phyloP scores from a whole-genome alignment of 257 asterid species.

The Jaltomata sinuosa region DNA sequence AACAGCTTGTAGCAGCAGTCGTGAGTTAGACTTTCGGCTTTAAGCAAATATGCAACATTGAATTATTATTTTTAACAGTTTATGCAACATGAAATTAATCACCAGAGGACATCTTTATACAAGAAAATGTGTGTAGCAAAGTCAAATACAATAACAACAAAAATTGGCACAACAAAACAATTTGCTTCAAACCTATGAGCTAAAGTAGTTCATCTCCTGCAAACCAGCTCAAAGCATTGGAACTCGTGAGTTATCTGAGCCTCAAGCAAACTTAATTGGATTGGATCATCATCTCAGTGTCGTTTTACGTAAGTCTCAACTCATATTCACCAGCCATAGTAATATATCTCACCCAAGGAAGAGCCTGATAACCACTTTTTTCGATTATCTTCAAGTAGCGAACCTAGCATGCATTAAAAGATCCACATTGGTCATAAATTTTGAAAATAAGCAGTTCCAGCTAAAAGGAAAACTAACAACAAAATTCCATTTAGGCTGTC shows the following conservation, averaged over 20 bases:
- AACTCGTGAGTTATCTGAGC: neutral
- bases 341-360: conserved; percentile 88
- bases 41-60: neutral
- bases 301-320: conserved; percentile 41
- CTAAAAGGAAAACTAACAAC: neutral
- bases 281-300: neutral
- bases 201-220: neutral
- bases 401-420: conserved; percentile 27
- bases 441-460: neutral
- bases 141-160: neutral
- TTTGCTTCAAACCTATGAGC: neutral
- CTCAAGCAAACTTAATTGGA: neutral
- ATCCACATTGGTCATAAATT: neutral
- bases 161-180: neutral
- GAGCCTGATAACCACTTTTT: conserved; percentile 88
- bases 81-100: neutral
- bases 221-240: neutral
- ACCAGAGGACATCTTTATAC: neutral
- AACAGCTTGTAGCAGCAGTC: neutral
- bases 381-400: conserved; percentile 85
- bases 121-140: neutral
- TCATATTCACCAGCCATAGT: conserved; percentile 93
- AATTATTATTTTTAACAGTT: neutral
- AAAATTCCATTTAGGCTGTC: neutral
- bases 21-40: neutral